phyloP scores from a whole-genome alignment of 345 rosid genomes.

The Linum tenue region DNA sequence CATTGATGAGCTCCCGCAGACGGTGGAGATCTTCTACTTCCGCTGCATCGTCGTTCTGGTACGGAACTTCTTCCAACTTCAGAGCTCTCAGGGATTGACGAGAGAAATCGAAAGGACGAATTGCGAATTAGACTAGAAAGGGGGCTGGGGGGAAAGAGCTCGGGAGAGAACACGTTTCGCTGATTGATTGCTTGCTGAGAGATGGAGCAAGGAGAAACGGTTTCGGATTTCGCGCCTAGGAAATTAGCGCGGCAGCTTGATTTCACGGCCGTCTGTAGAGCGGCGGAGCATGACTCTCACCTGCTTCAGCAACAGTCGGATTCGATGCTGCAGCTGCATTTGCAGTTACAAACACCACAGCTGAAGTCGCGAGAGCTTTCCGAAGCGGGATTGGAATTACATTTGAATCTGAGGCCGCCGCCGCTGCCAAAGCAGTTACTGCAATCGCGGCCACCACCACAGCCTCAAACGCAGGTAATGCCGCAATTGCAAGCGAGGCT shows the following conservation, averaged over 20 bases:
- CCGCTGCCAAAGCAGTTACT: background rate
- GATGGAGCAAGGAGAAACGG: slow-evolving; percentile 41
- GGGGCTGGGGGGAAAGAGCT: background rate
- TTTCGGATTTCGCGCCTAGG: slow-evolving; percentile 34
- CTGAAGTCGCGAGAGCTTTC: slow-evolving; percentile 10
- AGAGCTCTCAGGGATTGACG: background rate
- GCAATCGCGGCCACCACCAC: slow-evolving; percentile 9
- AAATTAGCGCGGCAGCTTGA: slow-evolving; percentile 45
- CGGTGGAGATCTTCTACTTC: slow-evolving; percentile 1
- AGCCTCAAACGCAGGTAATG: slow-evolving; percentile 12
- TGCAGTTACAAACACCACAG: slow-evolving; percentile 12
- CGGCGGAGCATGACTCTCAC: slow-evolving; percentile 22
- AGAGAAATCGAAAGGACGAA: background rate
- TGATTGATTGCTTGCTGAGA: background rate
- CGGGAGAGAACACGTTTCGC: background rate
- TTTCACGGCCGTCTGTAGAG: slow-evolving; percentile 28
- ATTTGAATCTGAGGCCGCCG: background rate
- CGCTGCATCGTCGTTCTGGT: background rate
- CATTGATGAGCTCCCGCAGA: background rate
- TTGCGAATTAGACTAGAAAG: background rate
- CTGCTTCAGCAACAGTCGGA: slow-evolving; percentile 5
- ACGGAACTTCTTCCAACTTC: background rate
- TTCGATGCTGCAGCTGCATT: slow-evolving; percentile 6
- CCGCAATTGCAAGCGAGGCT: slow-evolving; percentile 21
- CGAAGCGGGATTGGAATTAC: background rate